Conservation (phyloP, 345 rosid genomes). For the Stellera chamaejasme region DNA sequence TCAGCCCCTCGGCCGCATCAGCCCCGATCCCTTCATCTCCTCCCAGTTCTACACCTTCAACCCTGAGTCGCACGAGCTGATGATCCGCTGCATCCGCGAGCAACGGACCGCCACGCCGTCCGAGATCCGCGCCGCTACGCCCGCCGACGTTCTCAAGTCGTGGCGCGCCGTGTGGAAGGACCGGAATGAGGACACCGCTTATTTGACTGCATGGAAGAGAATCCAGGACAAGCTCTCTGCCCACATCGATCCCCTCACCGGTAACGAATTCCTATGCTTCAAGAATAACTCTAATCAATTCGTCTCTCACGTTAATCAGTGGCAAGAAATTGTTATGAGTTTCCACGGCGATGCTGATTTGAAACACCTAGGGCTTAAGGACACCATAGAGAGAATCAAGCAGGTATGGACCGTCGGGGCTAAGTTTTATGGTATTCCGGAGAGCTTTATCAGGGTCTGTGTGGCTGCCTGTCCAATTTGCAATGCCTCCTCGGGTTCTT, state of each 20-base stretch:
- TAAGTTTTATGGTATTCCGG: constrained; percentile 91
- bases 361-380: constrained; percentile 79
- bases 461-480: constrained; percentile 82
- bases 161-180: constrained; percentile 99
- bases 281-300: constrained; percentile 84
- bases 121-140: constrained; percentile 92
- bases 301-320: constrained; percentile 80
- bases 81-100: constrained; percentile 89
- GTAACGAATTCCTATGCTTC: constrained; percentile 84
- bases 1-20: constrained; percentile 33
- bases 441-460: constrained; percentile 97
- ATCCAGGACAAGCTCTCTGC: constrained; percentile 92
- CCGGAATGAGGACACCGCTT: constrained; percentile 98
- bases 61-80: constrained; percentile 84
- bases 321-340: constrained; percentile 95
- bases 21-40: constrained; percentile 82
- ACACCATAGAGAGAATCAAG: constrained; percentile 88
- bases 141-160: constrained; percentile 66
- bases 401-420: constrained; percentile 98
- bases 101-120: constrained; percentile 72
- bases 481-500: constrained; percentile 65
- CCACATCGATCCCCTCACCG: constrained; percentile 54
- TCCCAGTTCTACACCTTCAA: constrained; percentile 97
- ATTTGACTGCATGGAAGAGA: constrained; percentile 94
- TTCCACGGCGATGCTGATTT: constrained; percentile 92